These are phyloP conservation scores for Solanum clarkiae DNA, from an alignment of 257 asterid species.

Conservation along the genomic window DNA sequence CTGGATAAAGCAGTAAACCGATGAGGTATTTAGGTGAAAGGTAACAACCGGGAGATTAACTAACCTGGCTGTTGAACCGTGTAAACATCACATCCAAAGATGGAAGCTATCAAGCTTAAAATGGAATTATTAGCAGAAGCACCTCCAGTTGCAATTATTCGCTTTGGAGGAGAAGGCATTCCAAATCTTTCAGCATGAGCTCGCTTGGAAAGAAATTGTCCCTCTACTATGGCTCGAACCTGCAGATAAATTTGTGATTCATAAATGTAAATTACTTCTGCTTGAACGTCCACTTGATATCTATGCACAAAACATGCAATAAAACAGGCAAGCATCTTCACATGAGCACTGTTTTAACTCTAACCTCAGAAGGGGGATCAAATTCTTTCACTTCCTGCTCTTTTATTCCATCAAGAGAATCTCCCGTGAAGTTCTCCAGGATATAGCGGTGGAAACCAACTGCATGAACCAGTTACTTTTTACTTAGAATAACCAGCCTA, in stretches of 20 bases:
- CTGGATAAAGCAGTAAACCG: neutral
- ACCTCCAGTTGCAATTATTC: constrained; percentile 96
- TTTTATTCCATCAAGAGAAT: constrained; percentile 42
- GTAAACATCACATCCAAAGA: constrained; percentile 72
- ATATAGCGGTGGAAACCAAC: constrained; percentile 75
- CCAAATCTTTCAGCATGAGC: constrained; percentile 92
- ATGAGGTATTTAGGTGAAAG: neutral
- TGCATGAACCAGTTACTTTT: constrained; percentile 12
- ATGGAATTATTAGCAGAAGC: constrained; percentile 68
- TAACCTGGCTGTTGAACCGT: constrained; percentile 70
- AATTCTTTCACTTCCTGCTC: constrained; percentile 58
- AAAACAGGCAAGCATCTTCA: neutral
- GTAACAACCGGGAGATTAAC: neutral
- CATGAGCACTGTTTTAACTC: neutral
- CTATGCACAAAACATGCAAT: neutral
- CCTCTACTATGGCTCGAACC: constrained; percentile 89
- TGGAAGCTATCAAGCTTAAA: constrained; percentile 49
- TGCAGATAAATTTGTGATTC: constrained; percentile 6
- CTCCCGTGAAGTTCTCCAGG: constrained; percentile 54
- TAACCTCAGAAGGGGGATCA: constrained; percentile 76
- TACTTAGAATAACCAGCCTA: neutral
- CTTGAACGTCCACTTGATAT: neutral
- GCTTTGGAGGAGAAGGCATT: constrained; percentile 88
- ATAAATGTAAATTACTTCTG: neutral
- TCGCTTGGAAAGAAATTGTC: constrained; percentile 81